These are phyloP conservation scores for Colletotrichum echinochloae DNA, from an alignment of 2,329 filamentous ascomycete genomes.

Conservation along the genomic window DNA sequence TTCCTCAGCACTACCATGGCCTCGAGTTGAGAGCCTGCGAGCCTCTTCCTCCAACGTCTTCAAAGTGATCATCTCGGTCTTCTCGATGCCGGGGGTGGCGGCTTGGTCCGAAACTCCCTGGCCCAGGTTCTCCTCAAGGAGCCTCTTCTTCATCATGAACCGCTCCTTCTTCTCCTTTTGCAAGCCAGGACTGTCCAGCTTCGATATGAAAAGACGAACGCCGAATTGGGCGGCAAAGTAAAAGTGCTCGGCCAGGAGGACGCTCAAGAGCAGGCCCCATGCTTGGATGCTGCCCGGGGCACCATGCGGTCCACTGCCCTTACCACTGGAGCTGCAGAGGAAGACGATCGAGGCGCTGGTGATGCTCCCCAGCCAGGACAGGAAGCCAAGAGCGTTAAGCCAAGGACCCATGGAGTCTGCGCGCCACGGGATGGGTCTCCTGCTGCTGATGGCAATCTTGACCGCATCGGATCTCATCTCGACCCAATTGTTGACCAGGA, in stretches of 20 bases:
- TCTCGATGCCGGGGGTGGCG: constrained; percentile 59
- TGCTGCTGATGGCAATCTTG: constrained; percentile 92
- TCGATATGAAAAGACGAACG: constrained; percentile 79
- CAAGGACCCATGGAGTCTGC: constrained; percentile 95
- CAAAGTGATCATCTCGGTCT: constrained; percentile 73
- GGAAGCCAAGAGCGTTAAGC: constrained; percentile 85
- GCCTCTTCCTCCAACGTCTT: constrained; percentile 74
- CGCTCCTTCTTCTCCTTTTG: constrained; percentile 87
- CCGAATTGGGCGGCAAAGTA: constrained; percentile 83
- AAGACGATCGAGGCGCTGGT: constrained; percentile 90
- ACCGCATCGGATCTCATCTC: constrained; percentile 93
- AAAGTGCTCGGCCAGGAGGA: constrained; percentile 89
- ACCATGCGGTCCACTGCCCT: constrained; percentile 73
- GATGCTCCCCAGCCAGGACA: constrained; percentile 94
- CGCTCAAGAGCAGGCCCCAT: constrained; percentile 84
- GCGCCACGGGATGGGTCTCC: constrained; percentile 89
- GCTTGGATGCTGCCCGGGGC: constrained; percentile 77
- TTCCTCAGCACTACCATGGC: constrained; percentile 64
- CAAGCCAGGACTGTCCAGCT: constrained; percentile 86
- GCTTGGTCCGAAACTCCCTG: constrained; percentile 64
- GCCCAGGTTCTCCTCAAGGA: constrained; percentile 79
- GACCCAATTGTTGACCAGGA: constrained; percentile 95
- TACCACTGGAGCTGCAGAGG: constrained; percentile 86
- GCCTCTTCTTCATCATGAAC: constrained; percentile 82
- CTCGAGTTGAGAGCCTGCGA: constrained; percentile 60